Conservation (phyloP, 2,329 filamentous ascomycete species). For the Chrysoporthe cubensis region DNA sequence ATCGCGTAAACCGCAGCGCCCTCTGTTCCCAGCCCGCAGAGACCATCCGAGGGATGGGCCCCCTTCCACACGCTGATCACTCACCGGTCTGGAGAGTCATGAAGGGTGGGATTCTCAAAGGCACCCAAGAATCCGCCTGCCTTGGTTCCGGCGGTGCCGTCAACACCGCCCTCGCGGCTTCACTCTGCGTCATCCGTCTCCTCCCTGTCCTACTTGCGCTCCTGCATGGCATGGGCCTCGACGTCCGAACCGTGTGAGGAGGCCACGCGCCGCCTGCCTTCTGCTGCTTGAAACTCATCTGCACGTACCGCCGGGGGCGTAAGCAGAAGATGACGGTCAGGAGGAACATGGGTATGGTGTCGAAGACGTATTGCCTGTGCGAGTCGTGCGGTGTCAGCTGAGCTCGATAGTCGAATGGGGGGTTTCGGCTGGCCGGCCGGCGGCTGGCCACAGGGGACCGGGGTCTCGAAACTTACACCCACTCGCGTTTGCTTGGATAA, state of each 20-base stretch:
- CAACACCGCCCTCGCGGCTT: not conserved
- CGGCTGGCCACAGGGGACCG: not conserved
- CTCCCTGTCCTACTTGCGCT: not conserved
- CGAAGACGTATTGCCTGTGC: constrained; percentile 36
- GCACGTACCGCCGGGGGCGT: constrained; percentile 38
- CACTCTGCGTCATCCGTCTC: no score
- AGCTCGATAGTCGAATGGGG: not conserved
- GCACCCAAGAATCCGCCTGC: not conserved
- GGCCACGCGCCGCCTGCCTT: constrained; percentile 25
- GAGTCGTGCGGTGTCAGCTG: constrained; percentile 25
- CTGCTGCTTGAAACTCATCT: constrained; percentile 38
- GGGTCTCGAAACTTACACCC: constrained; percentile 34
- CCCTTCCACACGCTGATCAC: not conserved
- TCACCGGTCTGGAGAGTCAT: not conserved
- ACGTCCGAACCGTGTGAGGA: constrained; percentile 14
- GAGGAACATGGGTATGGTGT: constrained; percentile 38
- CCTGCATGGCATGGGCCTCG: constrained; percentile 15
- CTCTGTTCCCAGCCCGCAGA: not conserved
- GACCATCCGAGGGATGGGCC: not conserved
- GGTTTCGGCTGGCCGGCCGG: no score
- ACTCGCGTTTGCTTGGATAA: constrained; percentile 35
- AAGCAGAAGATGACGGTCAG: constrained; percentile 36
- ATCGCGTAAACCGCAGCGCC: not conserved
- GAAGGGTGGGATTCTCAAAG: not conserved
- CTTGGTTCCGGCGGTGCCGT: not conserved